Percentiles rank a stretch among this genome's conserved stretches.
Conservation (phyloP, 192 early-diverging fungal species). For the Coemansia sp. region DNA sequence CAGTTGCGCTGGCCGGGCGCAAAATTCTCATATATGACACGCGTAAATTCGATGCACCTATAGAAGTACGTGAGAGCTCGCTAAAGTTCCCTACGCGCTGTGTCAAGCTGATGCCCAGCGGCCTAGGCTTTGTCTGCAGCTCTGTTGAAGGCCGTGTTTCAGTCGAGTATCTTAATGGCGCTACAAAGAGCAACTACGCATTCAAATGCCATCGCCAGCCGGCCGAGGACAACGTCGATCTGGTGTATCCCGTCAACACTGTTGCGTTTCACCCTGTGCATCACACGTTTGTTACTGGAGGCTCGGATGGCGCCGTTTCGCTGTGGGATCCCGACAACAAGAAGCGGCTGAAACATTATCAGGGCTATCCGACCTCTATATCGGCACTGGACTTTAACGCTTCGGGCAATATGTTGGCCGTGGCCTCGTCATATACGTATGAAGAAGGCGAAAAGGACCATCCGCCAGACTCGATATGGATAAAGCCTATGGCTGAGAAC, state of each 20-base stretch:
- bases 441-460: conserved; percentile 93
- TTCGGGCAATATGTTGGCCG: conserved; percentile 76
- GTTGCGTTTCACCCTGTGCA: conserved; percentile 88
- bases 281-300: conserved; percentile 95
- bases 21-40: conserved; percentile 82
- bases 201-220: conserved; percentile 95
- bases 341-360: conserved; percentile 83
- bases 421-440: conserved; percentile 91
- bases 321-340: conserved; percentile 92
- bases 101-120: conserved; percentile 83
- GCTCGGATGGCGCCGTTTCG: conserved; percentile 86
- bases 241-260: conserved; percentile 91
- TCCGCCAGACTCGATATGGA: conserved; percentile 76
- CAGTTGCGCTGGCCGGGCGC: conserved; percentile 82
- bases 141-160: conserved; percentile 95
- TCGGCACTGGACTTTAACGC: conserved; percentile 78
- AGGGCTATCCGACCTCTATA: conserved; percentile 78
- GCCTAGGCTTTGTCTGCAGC: conserved; percentile 82
- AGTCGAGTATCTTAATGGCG: conserved; percentile 87
- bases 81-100: conserved; percentile 88
- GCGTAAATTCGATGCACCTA: conserved; percentile 72
- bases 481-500: conserved; percentile 65
- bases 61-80: conserved; percentile 72
- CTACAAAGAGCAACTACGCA: conserved; percentile 76
- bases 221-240: conserved; percentile 69